Evolutionary conservation across 2,329 filamentous ascomycete species (phyloP).

Genomic region (Juglanconis oblonga): DNA sequence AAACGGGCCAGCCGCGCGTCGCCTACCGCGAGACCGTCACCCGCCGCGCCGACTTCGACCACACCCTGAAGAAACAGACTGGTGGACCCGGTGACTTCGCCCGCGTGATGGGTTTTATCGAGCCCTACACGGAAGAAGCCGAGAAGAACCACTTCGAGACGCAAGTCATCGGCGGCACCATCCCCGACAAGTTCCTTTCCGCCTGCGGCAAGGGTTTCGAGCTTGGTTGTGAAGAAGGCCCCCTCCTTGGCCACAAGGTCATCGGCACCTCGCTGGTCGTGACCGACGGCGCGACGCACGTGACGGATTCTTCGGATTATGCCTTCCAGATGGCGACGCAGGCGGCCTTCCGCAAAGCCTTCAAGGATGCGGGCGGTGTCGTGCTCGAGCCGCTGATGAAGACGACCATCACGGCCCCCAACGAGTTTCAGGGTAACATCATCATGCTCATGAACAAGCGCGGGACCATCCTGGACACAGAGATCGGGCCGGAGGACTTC

Average conservation of each 20-base stretch:
- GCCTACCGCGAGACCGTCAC: constrained; percentile 95
- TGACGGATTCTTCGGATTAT: constrained; percentile 96
- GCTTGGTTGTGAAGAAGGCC: constrained; percentile 77
- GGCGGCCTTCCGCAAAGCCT: constrained; percentile 94
- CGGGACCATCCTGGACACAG: constrained; percentile 90
- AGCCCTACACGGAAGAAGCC: constrained; percentile 69
- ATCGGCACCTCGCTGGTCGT: constrained; percentile 88
- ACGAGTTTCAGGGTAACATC: constrained; percentile 96
- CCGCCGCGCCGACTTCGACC: constrained; percentile 79
- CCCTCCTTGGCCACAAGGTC: constrained; percentile 88
- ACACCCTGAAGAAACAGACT: constrained; percentile 89
- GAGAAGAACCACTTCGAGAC: constrained; percentile 81
- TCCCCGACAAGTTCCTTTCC: constrained; percentile 92
- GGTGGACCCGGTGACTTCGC: constrained; percentile 96
- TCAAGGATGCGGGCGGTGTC: constrained; percentile 74
- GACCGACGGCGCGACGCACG: constrained; percentile 94
- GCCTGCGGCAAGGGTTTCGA: constrained; percentile 96
- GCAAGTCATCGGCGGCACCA: constrained; percentile 82
- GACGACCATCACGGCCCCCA: constrained; percentile 91
- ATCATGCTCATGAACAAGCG: constrained; percentile 96
- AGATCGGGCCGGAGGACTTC: constrained; percentile 91
- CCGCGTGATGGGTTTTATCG: constrained; percentile 86
- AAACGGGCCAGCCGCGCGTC: constrained; percentile 94
- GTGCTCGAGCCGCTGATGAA: constrained; percentile 98
- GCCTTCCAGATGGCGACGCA: constrained; percentile 93